Percentiles rank a stretch among this genome's conserved stretches.
Conservation (phyloP, 2,329 filamentous ascomycete genomes). For the Alternaria incomplexa region DNA sequence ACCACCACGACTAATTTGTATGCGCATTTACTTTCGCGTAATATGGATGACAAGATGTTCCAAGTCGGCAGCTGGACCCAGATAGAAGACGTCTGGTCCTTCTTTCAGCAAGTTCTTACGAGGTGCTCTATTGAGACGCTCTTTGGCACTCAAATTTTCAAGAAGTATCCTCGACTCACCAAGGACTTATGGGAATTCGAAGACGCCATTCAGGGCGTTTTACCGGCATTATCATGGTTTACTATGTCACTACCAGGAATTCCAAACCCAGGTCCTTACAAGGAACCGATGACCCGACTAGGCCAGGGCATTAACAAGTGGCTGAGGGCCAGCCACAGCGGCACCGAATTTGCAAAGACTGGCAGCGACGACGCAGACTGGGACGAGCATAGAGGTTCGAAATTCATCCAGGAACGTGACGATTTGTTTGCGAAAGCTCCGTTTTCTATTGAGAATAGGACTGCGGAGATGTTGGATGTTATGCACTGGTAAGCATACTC, state of each 20-base stretch:
- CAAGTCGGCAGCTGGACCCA: slow-evolving; percentile 35
- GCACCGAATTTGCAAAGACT: slow-evolving; percentile 21
- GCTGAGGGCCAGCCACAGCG: slow-evolving; percentile 23
- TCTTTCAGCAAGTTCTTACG: slow-evolving; percentile 35
- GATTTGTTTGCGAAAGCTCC: neutral
- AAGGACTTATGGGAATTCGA: slow-evolving; percentile 38
- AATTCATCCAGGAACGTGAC: slow-evolving; percentile 30
- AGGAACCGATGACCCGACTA: slow-evolving; percentile 25
- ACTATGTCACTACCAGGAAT: no score
- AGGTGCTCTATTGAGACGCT: slow-evolving; percentile 32
- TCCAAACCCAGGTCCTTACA: neutral
- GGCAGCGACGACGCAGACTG: slow-evolving; percentile 17
- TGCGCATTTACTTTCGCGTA: slow-evolving; percentile 25
- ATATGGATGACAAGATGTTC: slow-evolving; percentile 40
- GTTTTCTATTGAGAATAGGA: no score
- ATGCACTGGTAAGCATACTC: slow-evolving; percentile 29
- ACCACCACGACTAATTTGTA: slow-evolving; percentile 21
- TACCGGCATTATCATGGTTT: no score
- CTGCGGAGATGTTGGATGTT: slow-evolving; percentile 17
- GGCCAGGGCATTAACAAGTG: slow-evolving; percentile 30
- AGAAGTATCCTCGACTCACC: slow-evolving; percentile 31
- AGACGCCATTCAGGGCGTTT: neutral
- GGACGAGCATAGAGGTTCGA: slow-evolving; percentile 29
- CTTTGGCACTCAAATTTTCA: slow-evolving; percentile 33
- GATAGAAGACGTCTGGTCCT: slow-evolving; percentile 41